Evolutionary conservation across 306 rosid species (phyloP), one percentile per base, ranked within the genome.

Genomic region (Malus sieversii): DNA sequence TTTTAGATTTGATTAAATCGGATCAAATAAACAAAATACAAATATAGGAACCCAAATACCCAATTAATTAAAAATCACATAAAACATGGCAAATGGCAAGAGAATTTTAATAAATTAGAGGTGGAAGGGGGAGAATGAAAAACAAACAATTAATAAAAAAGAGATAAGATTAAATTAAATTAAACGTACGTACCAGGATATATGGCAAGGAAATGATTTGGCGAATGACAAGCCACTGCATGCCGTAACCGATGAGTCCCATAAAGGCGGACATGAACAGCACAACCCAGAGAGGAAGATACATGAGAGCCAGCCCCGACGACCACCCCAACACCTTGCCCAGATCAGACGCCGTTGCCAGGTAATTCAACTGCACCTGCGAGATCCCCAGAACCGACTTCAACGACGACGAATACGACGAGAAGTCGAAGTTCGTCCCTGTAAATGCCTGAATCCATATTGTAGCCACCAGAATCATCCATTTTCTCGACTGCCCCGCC

Each of bases 371-470:
- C 73, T 94, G 90, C 4, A 86, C 93, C 86, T 94, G 98, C 0
- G 98, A 92, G 5, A 94, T 83, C 8, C 82, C 75, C 0, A 94
- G 84, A 0, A 89, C 90, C 4, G 91, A 84, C 83, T 94, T 94
- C 81, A 94, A 48, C 13, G 77, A 22, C n/a, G 98, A 86, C 0
- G 98, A 94, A 60, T 94, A 94, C n/a, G 90, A 92, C 1, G 98
- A 92, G 84, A 94, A 94, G 79, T 94, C 92, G 73, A 94, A 94
- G 80, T 94, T 94, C 0, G 98, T 94, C 11, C 97, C 97, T 0
- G 98, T 94, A 76, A 92, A 94, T 0, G 98, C 92, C 67, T 94
- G 98, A 78, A 94, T 86, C 97, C 98, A 94, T 30, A 94, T 89
- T 0, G 96, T 94, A 3, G 85, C 97, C 29, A 92, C 93, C 11